Evolutionary conservation across 306 rosid genomes (phyloP), one percentile per base, ranked within the genome.

Genomic region (Erythrophleum fordii): DNA sequence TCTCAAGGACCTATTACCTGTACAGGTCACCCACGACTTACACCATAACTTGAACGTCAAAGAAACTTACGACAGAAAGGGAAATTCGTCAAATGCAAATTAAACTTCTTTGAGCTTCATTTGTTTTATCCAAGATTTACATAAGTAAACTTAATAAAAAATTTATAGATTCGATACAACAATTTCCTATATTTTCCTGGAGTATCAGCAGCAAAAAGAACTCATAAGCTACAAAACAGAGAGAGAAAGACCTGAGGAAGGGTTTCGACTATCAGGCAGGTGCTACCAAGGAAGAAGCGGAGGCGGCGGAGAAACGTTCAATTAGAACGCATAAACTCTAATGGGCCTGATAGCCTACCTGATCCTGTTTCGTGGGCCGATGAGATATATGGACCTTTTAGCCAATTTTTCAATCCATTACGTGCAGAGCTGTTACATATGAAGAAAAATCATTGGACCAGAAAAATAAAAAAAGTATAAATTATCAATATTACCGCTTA

Each of bases 1-100:
- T 84, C 62, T 74, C 78, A 79, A 82, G 28, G 37, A 58, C 75
- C 49, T 20, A 52, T 67, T 8, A 87, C 96, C 97, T 87, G 81
- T 77, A 26, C 59, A 72, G 65, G 26, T 46, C 42, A 26, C 3
- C n/a, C 41, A 70, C 45, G 4, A 25, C 25, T 64, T 22, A 31
- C 11, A 73, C 70, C 42, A 28, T 11, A 14, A 48, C 55, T 14
- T 35, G 16, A 34, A 8, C 3, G 14, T 42, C 41, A 42, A 5
- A 42, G 18, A 69, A 69, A 61, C 5, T 17, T 65, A 18, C 0
- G 7, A 55, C 12, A n/a, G 9, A 11, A 39, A 0, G 29, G 46
- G 29, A 7, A 41, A n/a, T 20, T 18, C 11, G 14, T 1, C 2
- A 11, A 66, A 9, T 37, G 20, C 14, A 37, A 2, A 66, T 20